phyloP scores from a whole-genome alignment of 2,329 filamentous ascomycete species.

The Stachybotrys chlorohalonatus region DNA sequence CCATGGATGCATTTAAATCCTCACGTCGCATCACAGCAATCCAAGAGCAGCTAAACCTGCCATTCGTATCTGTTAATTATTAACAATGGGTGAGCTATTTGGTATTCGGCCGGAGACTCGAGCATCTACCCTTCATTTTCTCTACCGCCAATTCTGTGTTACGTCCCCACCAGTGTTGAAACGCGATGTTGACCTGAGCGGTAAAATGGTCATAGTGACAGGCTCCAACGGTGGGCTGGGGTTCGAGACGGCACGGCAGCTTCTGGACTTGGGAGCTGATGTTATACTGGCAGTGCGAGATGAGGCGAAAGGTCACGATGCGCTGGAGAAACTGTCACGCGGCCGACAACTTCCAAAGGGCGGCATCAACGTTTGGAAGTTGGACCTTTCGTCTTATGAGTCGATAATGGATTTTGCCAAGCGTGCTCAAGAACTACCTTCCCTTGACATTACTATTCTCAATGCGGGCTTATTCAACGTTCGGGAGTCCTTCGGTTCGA shows the following conservation, averaged over 20 bases:
- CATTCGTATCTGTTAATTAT: too few species aligned
- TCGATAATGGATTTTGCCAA: background rate
- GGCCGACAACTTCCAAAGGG: slow-evolving; percentile 14
- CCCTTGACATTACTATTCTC: background rate
- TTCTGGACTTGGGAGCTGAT: slow-evolving; percentile 24
- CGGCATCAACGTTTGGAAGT: slow-evolving; percentile 16
- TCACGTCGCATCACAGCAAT: too few species aligned
- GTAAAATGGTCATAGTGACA: slow-evolving; percentile 33
- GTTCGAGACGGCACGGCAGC: slow-evolving; percentile 29
- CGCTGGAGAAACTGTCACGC: slow-evolving; percentile 18
- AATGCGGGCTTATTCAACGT: background rate
- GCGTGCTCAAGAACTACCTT: background rate
- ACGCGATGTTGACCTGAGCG: slow-evolving; percentile 10
- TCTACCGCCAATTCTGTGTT: slow-evolving; percentile 1
- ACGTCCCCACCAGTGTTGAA: background rate
- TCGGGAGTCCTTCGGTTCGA: background rate
- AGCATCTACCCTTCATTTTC: background rate
- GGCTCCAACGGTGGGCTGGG: slow-evolving; percentile 35
- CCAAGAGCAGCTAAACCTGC: too few species aligned
- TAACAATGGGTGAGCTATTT: too few species aligned
- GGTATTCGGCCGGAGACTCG: background rate
- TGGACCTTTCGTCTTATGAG: background rate
- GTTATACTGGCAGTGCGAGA: slow-evolving; percentile 34
- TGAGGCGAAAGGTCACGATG: slow-evolving; percentile 25
- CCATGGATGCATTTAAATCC: too few species aligned